Conservation (phyloP, 108 stramenopile genomes). For the Aureococcus anophagefferens region DNA sequence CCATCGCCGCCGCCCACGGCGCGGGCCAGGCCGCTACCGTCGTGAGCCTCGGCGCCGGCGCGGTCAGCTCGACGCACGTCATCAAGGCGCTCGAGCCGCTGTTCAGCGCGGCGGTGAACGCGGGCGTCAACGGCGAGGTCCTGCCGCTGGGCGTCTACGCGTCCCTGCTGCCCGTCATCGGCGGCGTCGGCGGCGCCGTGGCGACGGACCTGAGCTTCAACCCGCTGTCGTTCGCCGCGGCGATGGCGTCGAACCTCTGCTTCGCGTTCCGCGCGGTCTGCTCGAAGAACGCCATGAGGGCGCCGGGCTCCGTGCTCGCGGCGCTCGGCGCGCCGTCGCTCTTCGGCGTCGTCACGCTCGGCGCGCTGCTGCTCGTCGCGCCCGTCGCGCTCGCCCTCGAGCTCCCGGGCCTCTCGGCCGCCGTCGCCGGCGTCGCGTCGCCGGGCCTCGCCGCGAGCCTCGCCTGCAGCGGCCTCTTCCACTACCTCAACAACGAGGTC, state of each 20-base stretch:
- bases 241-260: conserved; percentile 77
- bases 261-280: conserved; percentile 78
- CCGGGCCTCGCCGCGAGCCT: conserved; percentile 42
- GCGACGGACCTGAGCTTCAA: conserved; percentile 72
- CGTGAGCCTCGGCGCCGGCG: conserved; percentile 65
- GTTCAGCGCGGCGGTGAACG: conserved; percentile 65
- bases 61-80: conserved; percentile 75
- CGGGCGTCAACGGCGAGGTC: conserved; percentile 57
- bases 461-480: conserved; percentile 68
- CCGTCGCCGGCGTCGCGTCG: conserved; percentile 24
- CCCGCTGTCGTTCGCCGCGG: conserved; percentile 76
- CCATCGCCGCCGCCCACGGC: conserved; percentile 67
- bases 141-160: conserved; percentile 63
- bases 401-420: conserved; percentile 34
- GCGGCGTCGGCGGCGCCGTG: conserved; percentile 79
- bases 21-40: conserved; percentile 69
- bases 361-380: conserved; percentile 59
- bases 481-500: conserved; percentile 92
- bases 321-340: conserved; percentile 55
- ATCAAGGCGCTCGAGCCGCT: conserved; percentile 84
- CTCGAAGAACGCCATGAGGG: conserved; percentile 72
- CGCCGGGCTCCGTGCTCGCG: conserved; percentile 54
- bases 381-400: conserved; percentile 63
- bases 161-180: conserved; percentile 71
- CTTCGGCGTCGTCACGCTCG: conserved; percentile 75